A percentile compares a stretch with the other conserved stretches of the same genome.
Conservation (phyloP, 768 basidiomycete genomes). For the Xerocomellus intermedius region DNA sequence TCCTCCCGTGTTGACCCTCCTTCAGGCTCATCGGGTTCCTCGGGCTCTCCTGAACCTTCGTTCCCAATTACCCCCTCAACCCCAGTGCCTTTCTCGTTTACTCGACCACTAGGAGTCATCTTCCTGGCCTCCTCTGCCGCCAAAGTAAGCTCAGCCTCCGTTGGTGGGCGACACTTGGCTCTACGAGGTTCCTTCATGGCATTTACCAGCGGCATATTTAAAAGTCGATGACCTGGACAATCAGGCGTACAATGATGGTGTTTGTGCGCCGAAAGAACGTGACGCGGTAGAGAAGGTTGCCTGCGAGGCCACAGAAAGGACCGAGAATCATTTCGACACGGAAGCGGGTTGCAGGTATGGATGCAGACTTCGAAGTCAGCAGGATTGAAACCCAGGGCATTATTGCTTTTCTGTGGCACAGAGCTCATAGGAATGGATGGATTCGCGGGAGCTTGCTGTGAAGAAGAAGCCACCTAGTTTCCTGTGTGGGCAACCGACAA, state of each 20-base stretch:
- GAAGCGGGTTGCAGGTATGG: slow-evolving; percentile 23
- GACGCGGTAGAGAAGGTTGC: slow-evolving; percentile 22
- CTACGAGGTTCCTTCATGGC: slow-evolving; percentile 23
- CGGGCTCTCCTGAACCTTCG: slow-evolving; percentile 12
- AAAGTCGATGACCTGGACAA: slow-evolving; percentile 25
- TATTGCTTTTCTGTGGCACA: slow-evolving; percentile 1
- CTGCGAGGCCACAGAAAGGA: slow-evolving; percentile 28
- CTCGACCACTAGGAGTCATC: background rate
- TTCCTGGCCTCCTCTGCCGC: slow-evolving; percentile 13
- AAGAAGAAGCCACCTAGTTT: background rate
- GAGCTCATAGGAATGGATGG: slow-evolving; percentile 3
- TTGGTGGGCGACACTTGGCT: slow-evolving; percentile 21
- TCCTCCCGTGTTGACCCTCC: slow-evolving; percentile 10
- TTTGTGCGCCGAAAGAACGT: slow-evolving; percentile 25
- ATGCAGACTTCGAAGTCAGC: slow-evolving; percentile 26
- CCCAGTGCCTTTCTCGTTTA: background rate
- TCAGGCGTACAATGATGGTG: slow-evolving; percentile 15
- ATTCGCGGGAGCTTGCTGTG: background rate
- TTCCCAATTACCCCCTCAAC: background rate
- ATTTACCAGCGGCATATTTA: slow-evolving; percentile 12
- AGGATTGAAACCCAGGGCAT: background rate
- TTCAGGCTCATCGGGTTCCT: slow-evolving; percentile 9
- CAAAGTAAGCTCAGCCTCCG: slow-evolving; percentile 19
- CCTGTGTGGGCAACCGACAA: background rate
- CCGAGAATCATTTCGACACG: slow-evolving; percentile 27